Evolutionary conservation across 345 rosid species (phyloP), one percentile per base, ranked within the genome.

Genomic region (Lumnitzera littorea): DNA sequence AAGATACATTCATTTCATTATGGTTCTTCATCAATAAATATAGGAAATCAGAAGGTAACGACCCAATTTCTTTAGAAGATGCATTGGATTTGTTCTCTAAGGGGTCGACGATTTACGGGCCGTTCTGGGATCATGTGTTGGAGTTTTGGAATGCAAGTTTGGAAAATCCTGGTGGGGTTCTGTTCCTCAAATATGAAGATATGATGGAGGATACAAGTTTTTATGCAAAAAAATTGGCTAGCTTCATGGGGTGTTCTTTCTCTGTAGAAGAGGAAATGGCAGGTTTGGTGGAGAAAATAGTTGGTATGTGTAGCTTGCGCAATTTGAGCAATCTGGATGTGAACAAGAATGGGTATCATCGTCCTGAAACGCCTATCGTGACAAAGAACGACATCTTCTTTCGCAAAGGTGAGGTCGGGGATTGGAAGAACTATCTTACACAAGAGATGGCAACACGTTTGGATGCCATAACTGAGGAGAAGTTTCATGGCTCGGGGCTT

Each of bases 341-440:
- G 55, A 60, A 60, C 54, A 49, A 27, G 54, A 50, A 24, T 5
- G 63, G 63, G 46, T 29, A 24, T 31, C 49, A 58, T 24, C 62
- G 24, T 29, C 14, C 17, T 46, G 15, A 46, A 29, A 20, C 36
- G 50, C 54, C 27, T 23, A 46, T 14, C 2, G 52, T 36, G 51
- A 48, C 46, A 36, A n/a, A 60, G 50, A 43, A 25, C 15, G 20
- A 50, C 51, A n/a, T 29, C 7, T 60, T 60, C 54, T 60, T 48
- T 13, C 2, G 63, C 15, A 60, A 60, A 60, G 63, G 63, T 2
- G 54, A 60, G 55, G 52, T 13, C 16, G 63, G 63, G 29, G 63
- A 46, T 58, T 58, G 62, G 62, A 47, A 29, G 51, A 58, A 58
- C 14, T 27, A 23, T 46, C 62, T 58, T 50, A 14, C 62, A 16